These are phyloP conservation scores for Arabidopsis lyrata DNA, from an alignment of 441 rosid species.

Conservation along the genomic window DNA sequence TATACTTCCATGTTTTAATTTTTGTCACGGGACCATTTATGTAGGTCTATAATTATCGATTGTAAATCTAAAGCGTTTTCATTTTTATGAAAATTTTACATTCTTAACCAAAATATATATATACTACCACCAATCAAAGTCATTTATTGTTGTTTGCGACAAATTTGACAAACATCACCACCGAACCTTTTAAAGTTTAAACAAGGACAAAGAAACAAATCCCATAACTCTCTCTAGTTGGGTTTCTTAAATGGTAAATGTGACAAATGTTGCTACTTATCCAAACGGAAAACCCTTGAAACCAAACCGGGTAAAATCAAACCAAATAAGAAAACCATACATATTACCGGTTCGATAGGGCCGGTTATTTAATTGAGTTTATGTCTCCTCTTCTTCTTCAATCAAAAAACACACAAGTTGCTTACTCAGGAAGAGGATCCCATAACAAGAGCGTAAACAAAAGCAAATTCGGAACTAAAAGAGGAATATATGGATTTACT, in stretches of 20 bases:
- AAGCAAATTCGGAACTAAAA: constrained; percentile 67
- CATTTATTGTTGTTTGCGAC: not conserved
- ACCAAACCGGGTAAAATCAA: not conserved
- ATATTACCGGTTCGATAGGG: not conserved
- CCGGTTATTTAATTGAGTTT: no score
- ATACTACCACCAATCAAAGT: not conserved
- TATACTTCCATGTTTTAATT: no score
- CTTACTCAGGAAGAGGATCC: constrained; percentile 60
- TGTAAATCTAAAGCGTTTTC: no score
- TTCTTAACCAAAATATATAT: no score
- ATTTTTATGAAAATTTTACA: no score
- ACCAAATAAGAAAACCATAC: not conserved
- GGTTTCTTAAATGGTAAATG: not conserved
- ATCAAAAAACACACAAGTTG: not conserved
- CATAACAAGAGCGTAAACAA: constrained; percentile 63
- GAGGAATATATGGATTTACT: constrained; percentile 64
- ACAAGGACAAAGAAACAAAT: not conserved
- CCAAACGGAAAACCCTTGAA: not conserved
- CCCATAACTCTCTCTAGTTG: not conserved
- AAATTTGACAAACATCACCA: not conserved
- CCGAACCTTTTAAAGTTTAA: not conserved
- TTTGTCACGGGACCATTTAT: no score
- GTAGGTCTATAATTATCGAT: no score
- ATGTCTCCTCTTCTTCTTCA: not conserved
- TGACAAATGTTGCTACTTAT: not conserved